phyloP scores from a whole-genome alignment of 2,329 filamentous ascomycete species.

The Sarocladium brachiariae region DNA sequence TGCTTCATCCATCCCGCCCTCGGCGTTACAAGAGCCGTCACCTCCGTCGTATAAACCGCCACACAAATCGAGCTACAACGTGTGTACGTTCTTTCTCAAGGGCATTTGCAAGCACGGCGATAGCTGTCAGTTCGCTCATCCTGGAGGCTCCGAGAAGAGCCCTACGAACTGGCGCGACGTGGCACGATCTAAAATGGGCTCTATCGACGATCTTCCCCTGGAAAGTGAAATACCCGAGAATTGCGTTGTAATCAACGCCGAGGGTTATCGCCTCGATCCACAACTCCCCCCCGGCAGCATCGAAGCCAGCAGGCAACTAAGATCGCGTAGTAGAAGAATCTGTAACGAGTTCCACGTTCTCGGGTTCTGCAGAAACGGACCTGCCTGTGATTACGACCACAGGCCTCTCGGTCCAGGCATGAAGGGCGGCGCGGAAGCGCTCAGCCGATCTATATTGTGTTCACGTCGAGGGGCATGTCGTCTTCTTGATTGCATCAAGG shows the following conservation, averaged over 20 bases:
- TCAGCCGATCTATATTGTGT: constrained; percentile 5
- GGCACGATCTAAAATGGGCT: background rate
- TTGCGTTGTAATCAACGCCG: constrained; percentile 2
- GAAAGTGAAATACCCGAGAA: constrained; percentile 1
- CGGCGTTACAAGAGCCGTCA: background rate
- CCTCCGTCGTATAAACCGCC: background rate
- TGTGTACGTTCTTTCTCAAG: constrained; percentile 1
- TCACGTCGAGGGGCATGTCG: background rate
- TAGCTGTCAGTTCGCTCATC: background rate
- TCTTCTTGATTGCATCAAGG: constrained; percentile 4
- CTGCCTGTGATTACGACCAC: constrained; percentile 8
- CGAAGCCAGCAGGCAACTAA: background rate
- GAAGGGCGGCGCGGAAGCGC: background rate
- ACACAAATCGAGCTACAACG: background rate
- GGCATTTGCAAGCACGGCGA: background rate
- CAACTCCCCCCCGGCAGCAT: background rate
- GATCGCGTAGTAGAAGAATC: background rate
- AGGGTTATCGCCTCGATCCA: constrained; percentile 8
- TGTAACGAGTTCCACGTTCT: constrained; percentile 8
- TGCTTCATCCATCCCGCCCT: background rate
- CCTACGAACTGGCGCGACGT: background rate
- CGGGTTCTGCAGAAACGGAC: background rate
- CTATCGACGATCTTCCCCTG: background rate
- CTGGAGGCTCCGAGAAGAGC: background rate
- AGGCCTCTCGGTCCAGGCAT: background rate